Base-by-base conservation (phyloP, 106 monocot species). In the Platanthera zijinensis region DNA sequence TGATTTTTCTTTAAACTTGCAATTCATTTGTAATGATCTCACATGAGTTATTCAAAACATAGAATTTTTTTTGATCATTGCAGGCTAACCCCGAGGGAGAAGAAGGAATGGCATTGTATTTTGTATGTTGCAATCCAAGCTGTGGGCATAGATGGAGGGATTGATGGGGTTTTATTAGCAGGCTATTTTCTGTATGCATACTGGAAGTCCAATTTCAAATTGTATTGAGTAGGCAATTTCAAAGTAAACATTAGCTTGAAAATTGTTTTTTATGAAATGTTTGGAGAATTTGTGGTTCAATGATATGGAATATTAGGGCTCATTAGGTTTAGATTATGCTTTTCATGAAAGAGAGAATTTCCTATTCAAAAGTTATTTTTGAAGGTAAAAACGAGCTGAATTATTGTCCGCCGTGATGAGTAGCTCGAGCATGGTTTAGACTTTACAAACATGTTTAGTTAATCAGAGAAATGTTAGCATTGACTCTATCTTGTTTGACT, bases 121-220 rank as follows among this genome's bases (percentile, higher is more conserved):
- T 75, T 52, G 75, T 76, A 8, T 81, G 81, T 48, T 81, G 81
- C 62, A 82, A 78, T 48, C 82, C 78, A 25, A 82, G 50, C 78
- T 82, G 82, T 39, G 72, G 76, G 10, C 57, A 82, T 61, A 57
- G 76, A 50, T 82, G 81, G 81, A 81, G 70, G 12, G 81, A 81
- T 30, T 81, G 30, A 76, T 81, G 48, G 32, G 28, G 66, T 66
- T 66, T 5, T 66, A 32, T 11, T 12, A 22, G 62, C 21, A 62
- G 8, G 18, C 62, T 22, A n/a, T 62, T 62, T 62, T 62, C 22
- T 62, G 62, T 9, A 7, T 21, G 5, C 62, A 21, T 62, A 10
- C 32, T 6, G 59, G 5, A 18, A 61, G 59, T 61, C 7, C 59
- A 61, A 21, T 1, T 61, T 61, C 39, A 39, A 7, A 19, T 18